Base-by-base conservation (phyloP, 1,139 yeast species). In the Petasospora rhodanensis region DNA sequence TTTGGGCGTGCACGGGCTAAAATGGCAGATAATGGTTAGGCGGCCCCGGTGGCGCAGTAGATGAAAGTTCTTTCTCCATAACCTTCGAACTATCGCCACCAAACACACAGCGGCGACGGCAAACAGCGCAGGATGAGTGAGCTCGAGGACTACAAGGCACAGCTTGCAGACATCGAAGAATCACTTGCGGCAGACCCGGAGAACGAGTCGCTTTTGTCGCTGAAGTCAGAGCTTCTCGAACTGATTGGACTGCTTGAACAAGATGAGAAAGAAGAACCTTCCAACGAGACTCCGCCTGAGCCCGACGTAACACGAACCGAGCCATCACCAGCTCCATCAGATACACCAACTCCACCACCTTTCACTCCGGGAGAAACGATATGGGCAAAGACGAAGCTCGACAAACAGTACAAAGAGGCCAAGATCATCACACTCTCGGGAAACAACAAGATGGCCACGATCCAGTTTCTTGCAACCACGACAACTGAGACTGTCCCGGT, bases 221-320 rank as follows among this genome's bases (percentile, higher is more conserved):
- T 61, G 28, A 51, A 53, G 31, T 40, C 38, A 4, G 66, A 61
- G 46, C 50, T 61, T 11, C 29, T 35, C 7, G 64, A 59, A 23
- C 40, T 61, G 25, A 49, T 61, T 15, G 35, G 40, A 4, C 44
- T 61, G 22, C 37, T 61, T n/a, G 35, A 42, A 22, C 34, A 42
- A 30, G 46, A 47, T 10, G 42, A 40, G 18, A n/a, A 21, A 11
- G 12, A 18, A 21, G 16, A 18, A 14, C 24, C n/a, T n/a, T n/a
- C n/a, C n/a, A n/a, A 31, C 26, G 31, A 19, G 5, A 20, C 15
- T 27, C 26, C 24, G n/a, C 23, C 25, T 8, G 24, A 23, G n/a
- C n/a, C n/a, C n/a, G n/a, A n/a, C n/a, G n/a, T n/a, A 10, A 22
- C n/a, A 12, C 14, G 7, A 12, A 7, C 24, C 7, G 24, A 22